Evolutionary conservation across 2,329 filamentous ascomycete genomes (phyloP), one percentile per base, ranked within the genome.

Genomic region (Pseudopithomyces maydicus): DNA sequence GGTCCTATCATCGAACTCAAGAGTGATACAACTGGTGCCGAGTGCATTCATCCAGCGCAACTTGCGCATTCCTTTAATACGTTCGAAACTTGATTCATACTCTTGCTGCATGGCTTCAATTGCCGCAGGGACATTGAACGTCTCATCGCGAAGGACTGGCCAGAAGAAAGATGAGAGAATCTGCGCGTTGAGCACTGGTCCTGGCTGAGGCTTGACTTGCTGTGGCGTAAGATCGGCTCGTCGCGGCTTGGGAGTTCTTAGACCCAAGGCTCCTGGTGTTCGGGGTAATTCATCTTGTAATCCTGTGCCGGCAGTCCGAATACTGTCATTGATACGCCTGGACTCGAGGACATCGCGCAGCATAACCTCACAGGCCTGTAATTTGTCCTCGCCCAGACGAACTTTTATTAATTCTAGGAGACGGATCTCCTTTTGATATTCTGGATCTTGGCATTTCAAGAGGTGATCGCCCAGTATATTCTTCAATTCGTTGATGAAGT

Each of bases 361-460:
- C 95, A 99, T 99, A 68, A 99, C 95, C 72, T 99, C 94, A 75
- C 93, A 97, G 47, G 91, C 90, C 73, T 98, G 95, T 44, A 99
- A 80, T 15, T 91, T 88, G 26, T 85, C 84, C 63, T 97, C 92
- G 22, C 94, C 94, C 55, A 97, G 93, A 8, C 93, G 88, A 59
- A 91, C 84, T 78, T 97, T 97, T 57, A 99, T 84, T 10, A 98
- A 83, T 55, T 94, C 88, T 6, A 98, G 83, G 4, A 97, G 90
- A 54, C 90, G 89, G 52, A 91, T 72, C 71, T 91, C 95, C 73
- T 92, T 92, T 57, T 90, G 84, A 65, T 92, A 96, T 22, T 85
- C 82, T 1, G 74, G 70, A 17, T 84, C 81, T 58, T 89, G 88
- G 45, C 85, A 86, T 56, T 81, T 80, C 17, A 88, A 77, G 2